Conservation (phyloP, 129 eudicot species). For the Artemisia argyi region DNA sequence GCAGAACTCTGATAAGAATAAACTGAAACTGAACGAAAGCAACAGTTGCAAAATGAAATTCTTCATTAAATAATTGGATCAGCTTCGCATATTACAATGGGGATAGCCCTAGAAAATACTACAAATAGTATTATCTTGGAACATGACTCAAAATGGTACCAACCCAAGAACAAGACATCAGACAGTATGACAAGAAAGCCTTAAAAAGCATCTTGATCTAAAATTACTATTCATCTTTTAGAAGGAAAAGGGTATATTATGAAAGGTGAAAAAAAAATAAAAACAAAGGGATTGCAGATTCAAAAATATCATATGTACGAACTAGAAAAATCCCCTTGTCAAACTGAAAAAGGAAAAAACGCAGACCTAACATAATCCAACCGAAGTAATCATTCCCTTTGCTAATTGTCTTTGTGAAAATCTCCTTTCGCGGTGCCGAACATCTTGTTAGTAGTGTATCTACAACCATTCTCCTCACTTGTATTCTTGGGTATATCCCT, state of each 20-base stretch:
- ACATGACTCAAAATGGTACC: constrained; percentile 9
- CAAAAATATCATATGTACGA: constrained; percentile 40
- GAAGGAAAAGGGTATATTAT: background rate
- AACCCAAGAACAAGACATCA: constrained; percentile 24
- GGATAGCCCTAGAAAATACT: background rate
- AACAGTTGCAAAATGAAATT: constrained; percentile 5
- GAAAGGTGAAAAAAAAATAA: background rate
- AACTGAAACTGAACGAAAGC: background rate
- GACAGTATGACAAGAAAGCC: constrained; percentile 5
- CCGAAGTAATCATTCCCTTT: constrained; percentile 30
- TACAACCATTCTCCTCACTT: constrained; percentile 27
- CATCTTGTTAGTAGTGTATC: constrained; percentile 34
- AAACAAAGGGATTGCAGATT: constrained; percentile 17
- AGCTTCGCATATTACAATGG: constrained; percentile 17
- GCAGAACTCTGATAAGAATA: background rate
- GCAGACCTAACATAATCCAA: constrained; percentile 26
- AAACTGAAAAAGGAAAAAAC: constrained; percentile 27
- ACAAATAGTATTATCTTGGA: constrained; percentile 11
- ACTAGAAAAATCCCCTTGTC: constrained; percentile 39
- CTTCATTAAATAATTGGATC: constrained; percentile 5
- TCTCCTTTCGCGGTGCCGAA: constrained; percentile 32
- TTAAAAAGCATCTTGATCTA: constrained; percentile 11
- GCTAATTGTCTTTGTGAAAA: constrained; percentile 28
- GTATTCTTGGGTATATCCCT: background rate
- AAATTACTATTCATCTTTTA: background rate